A percentile compares a stretch with the other conserved stretches of the same genome.
These are phyloP conservation scores for Exobasidium cylindrosporum DNA, from an alignment of 1,284 basidiomycete genomes.

Conservation along the genomic window DNA sequence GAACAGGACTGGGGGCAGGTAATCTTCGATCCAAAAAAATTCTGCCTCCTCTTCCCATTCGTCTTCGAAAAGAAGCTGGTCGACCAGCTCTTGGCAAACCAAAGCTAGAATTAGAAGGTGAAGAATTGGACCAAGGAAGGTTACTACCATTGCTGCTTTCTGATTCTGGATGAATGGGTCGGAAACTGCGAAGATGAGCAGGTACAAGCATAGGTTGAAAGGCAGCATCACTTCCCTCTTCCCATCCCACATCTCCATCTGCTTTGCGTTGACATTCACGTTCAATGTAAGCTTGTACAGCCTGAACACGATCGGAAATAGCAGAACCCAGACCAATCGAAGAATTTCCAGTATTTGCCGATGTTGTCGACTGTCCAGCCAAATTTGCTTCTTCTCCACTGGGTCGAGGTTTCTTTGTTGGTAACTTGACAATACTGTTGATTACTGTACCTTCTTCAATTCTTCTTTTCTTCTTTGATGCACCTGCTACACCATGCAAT, in stretches of 20 bases:
- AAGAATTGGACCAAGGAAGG: constrained; percentile 22
- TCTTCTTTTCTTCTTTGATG: constrained; percentile 49
- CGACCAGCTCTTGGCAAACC: constrained; percentile 38
- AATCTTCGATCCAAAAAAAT: constrained; percentile 49
- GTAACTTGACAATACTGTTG: constrained; percentile 57
- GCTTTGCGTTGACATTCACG: constrained; percentile 43
- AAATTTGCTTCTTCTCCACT: constrained; percentile 57
- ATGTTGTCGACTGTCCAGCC: not conserved
- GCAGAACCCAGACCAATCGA: constrained; percentile 32
- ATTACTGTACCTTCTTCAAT: constrained; percentile 34
- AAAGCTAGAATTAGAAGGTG: not conserved
- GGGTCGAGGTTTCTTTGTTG: constrained; percentile 75
- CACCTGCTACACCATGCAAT: constrained; percentile 23
- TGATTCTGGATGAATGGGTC: constrained; percentile 45
- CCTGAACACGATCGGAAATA: constrained; percentile 47
- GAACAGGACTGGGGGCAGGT: constrained; percentile 47
- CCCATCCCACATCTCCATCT: constrained; percentile 47
- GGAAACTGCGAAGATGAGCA: constrained; percentile 39
- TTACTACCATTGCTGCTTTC: constrained; percentile 14
- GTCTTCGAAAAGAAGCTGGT: constrained; percentile 51
- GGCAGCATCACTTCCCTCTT: constrained; percentile 50
- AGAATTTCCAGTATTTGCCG: not conserved
- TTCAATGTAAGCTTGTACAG: constrained; percentile 52
- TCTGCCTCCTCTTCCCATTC: constrained; percentile 51
- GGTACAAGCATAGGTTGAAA: constrained; percentile 46